These are phyloP conservation scores for Podochytrium sp. DNA, from an alignment of 192 early-diverging fungal species.

Conservation along the genomic window DNA sequence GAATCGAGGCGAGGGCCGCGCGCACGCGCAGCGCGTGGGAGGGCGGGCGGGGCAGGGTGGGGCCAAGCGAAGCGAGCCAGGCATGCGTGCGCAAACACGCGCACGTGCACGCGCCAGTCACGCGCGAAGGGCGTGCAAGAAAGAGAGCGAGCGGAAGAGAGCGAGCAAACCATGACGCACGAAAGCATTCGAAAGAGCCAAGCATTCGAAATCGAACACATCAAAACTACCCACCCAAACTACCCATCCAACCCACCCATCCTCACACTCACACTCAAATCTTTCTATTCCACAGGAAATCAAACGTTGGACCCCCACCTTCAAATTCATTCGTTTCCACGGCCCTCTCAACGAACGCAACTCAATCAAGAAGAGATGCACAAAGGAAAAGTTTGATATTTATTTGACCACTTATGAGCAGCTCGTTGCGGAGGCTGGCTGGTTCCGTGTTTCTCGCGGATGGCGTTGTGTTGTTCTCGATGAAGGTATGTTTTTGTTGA, in stretches of 20 bases:
- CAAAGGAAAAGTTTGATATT: constrained; percentile 39
- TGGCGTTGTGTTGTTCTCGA: constrained; percentile 95
- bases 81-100: too few species aligned
- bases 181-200: too few species aligned
- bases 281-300: constrained; percentile 60
- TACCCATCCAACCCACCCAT: too few species aligned
- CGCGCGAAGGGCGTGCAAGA: too few species aligned
- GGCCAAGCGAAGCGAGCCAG: constrained; percentile 51
- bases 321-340: constrained; percentile 65
- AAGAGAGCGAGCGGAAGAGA: too few species aligned
- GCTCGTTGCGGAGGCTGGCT: constrained; percentile 37
- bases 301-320: constrained; percentile 56
- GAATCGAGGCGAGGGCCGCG: constrained; percentile 64
- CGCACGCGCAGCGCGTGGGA: constrained; percentile 60
- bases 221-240: too few species aligned
- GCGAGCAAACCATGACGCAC: too few species aligned
- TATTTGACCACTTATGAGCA: constrained; percentile 55
- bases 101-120: too few species aligned
- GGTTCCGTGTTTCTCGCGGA: constrained; percentile 36
- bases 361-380: constrained; percentile 32
- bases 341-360: constrained; percentile 57
- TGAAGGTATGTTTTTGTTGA: constrained; percentile 56
- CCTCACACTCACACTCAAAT: too few species aligned
- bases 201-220: too few species aligned
- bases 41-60: constrained; percentile 27